phyloP scores from a whole-genome alignment of 2,329 filamentous ascomycete species.

The Calycina herbarum region DNA sequence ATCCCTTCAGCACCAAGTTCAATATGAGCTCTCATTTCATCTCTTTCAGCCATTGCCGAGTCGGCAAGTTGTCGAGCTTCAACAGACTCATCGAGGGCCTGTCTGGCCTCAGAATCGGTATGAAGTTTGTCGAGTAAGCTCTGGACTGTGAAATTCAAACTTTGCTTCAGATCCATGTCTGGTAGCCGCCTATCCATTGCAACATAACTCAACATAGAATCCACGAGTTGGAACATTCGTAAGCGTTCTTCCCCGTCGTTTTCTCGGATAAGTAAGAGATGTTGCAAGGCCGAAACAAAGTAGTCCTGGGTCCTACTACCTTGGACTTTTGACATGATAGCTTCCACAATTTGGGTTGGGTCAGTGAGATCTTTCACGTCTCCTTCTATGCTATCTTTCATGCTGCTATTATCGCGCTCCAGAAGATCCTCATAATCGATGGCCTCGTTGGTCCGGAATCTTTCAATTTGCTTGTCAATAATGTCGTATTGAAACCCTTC shows the following conservation, averaged over 20 bases:
- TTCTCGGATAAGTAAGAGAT: slow-evolving; percentile 87
- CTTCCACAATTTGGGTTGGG: slow-evolving; percentile 89
- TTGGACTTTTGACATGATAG: slow-evolving; percentile 80
- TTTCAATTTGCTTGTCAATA: slow-evolving; percentile 97
- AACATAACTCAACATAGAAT: slow-evolving; percentile 98
- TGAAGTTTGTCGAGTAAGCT: slow-evolving; percentile 92
- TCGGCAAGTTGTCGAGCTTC: slow-evolving; percentile 92
- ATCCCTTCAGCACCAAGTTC: slow-evolving; percentile 91
- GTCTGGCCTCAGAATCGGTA: slow-evolving; percentile 91
- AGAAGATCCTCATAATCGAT: slow-evolving; percentile 98
- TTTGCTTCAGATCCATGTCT: slow-evolving; percentile 97
- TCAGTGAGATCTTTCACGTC: slow-evolving; percentile 92
- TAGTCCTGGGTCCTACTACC: slow-evolving; percentile 90
- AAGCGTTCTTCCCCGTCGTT: slow-evolving; percentile 89
- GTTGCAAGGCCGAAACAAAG: slow-evolving; percentile 92
- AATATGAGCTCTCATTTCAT: slow-evolving; percentile 87
- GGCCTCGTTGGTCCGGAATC: slow-evolving; percentile 88
- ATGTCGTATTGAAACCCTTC: slow-evolving; percentile 97
- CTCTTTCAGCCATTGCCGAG: slow-evolving; percentile 91
- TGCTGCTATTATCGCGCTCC: slow-evolving; percentile 85
- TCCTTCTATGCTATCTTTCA: slow-evolving; percentile 67
- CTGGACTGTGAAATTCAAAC: slow-evolving; percentile 95
- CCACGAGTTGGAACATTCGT: slow-evolving; percentile 95
- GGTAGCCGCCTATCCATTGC: slow-evolving; percentile 95
- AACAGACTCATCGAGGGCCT: slow-evolving; percentile 86